Evolutionary conservation across 805 yeast species (phyloP), one percentile per base, ranked within the genome.

Genomic region (Candida corydali): DNA sequence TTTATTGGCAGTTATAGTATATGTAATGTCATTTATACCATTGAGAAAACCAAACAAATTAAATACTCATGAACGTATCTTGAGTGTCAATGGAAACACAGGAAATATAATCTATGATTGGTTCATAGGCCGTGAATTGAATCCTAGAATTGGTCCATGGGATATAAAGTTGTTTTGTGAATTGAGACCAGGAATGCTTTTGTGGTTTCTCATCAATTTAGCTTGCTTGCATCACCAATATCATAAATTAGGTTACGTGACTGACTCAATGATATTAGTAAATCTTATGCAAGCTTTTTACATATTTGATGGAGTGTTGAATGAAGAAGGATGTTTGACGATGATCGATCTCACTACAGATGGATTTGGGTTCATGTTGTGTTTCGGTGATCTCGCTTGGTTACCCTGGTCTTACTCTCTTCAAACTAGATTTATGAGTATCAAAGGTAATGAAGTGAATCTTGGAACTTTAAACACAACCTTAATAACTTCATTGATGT

Each of bases 261-360:
- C 80, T 19, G 88, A 84, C 56, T 83, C 97, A 0, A 62, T 93
- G 64, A 36, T 82, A 3, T 59, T 91, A 23, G 80, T 88, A 14
- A 78, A 76, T 37, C 22, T 72, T 1, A 63, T 91, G 44, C 96
- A 93, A 59, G 75, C 81, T 1, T 80, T 82, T 51, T 93, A 93
- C 55, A 81, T 89, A 12, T 67, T 89, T 52, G 98, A 93, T 55
- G 96, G 97, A 33, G 94, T 91, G 0, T 65, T 86, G 46, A 87
- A 88, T 57, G 98, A 93, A 58, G 86, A 79, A 52, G 97, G 97
- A 5, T 75, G 81, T 9, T 66, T 93, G 41, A 79, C 93, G 5
- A 93, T 93, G 97, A 91, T 93, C 75, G 98, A 93, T 59, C 79
- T 89, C 34, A 84, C 94, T 5, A 86, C 96, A 8, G 98, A 93